Evolutionary conservation across 176 grass and related monocot species (phyloP).

Genomic region (Carex kokanica): DNA sequence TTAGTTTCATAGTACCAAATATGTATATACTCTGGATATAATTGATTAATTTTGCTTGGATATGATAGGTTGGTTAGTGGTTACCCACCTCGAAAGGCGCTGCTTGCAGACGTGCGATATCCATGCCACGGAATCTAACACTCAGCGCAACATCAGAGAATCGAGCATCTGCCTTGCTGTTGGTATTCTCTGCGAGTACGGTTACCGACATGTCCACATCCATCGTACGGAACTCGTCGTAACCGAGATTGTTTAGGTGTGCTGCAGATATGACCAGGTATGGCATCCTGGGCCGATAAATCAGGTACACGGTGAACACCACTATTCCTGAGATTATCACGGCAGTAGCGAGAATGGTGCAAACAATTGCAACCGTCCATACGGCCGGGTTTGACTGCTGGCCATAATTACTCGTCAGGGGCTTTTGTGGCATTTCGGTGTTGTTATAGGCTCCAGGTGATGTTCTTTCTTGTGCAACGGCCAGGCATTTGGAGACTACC

Average conservation of each 20-base stretch:
- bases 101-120: slow-evolving; percentile 40
- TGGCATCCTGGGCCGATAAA: slow-evolving; percentile 71
- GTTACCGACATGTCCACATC: slow-evolving; percentile 30
- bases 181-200: slow-evolving; percentile 54
- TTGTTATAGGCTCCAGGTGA: not conserved
- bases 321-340: slow-evolving; percentile 54
- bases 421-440: not conserved
- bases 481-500: not conserved
- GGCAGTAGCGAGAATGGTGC: slow-evolving; percentile 39
- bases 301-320: slow-evolving; percentile 68
- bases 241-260: slow-evolving; percentile 34
- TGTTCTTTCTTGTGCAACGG: not conserved
- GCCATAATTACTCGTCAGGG: not conserved
- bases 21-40: not conserved
- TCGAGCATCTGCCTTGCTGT: slow-evolving; percentile 51
- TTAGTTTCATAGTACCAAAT: not conserved
- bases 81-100: slow-evolving; percentile 40
- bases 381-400: not conserved
- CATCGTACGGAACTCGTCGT: slow-evolving; percentile 47
- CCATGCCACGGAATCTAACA: slow-evolving; percentile 54
- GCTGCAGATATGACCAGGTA: slow-evolving; percentile 53
- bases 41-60: not conserved
- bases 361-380: slow-evolving; percentile 47
- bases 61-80: not conserved
- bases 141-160: slow-evolving; percentile 53